Base-by-base conservation (phyloP, 73 alveolate species). In the Symbiodinium natans region DNA sequence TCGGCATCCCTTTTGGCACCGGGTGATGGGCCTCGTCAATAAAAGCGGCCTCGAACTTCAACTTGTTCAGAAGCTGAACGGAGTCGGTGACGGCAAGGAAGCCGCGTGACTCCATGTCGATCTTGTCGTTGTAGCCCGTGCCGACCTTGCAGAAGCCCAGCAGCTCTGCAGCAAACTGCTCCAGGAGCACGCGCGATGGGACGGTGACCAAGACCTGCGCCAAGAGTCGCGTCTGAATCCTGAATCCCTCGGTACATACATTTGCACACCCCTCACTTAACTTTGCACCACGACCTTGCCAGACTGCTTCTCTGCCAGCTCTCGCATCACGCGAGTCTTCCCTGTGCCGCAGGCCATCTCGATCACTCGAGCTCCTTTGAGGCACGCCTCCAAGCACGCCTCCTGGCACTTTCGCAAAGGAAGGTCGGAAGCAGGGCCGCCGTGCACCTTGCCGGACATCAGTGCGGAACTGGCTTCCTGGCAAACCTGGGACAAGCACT, bases 321-420 rank as follows among this genome's bases (percentile, higher is more conserved):
- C 96, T 41, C 77, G 75, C 40, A 90, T 90, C 23, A 90, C 88
- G 34, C 96, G 75, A 27, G 96, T 90, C 88, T 90, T 90, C 38
- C 96, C 96, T 11, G 87, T 90, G 46, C 96, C 96, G 15, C 96
- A 90, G 29, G 96, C 96, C 96, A 90, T 90, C 87, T 90, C 96
- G 46, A 90, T 73, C 54, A 90, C 87, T n/a, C 96, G 86, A 11
- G 96, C 96, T 33, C 96, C 96, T 56, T 90, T 41, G 52, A 88
- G 77, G 48, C 96, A 90, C 36, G 96, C 96, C 36, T 68, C 96
- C 96, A 90, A 17, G 40, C 96, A 90, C 38, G 75, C 96, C n/a
- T 15, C 39, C 77, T 90, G 96, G 63, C 96, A 90, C 8, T 1
- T 87, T 52, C 96, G 42, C 56, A 90, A 31, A 15, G 88, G 88